Percentiles rank a stretch among this genome's conserved stretches.
Evolutionary conservation across 2,329 filamentous ascomycete species (phyloP).

Genomic region (Hypoxylon sp.): DNA sequence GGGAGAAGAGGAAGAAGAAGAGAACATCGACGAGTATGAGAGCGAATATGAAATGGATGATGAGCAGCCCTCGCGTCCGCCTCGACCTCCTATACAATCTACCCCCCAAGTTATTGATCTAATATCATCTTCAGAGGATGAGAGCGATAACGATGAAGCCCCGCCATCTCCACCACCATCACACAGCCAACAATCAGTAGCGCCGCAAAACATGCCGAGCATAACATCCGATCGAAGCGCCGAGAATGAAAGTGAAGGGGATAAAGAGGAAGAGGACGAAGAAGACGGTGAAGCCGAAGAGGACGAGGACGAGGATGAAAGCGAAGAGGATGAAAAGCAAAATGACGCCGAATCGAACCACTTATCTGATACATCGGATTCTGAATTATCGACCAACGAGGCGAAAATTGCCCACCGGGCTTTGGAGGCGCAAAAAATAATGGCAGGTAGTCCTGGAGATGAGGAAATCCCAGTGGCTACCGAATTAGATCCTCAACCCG

Average conservation of each 20-base stretch:
- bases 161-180: neutral
- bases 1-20: slow-evolving; percentile 35
- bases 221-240: too few relatives aligned
- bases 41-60: slow-evolving; percentile 37
- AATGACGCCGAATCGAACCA: slow-evolving; percentile 35
- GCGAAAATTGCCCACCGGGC: slow-evolving; percentile 6
- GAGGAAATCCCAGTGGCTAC: slow-evolving; percentile 2
- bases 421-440: slow-evolving; percentile 4
- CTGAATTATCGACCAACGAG: neutral
- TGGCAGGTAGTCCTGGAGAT: neutral
- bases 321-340: slow-evolving; percentile 37
- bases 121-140: slow-evolving; percentile 41
- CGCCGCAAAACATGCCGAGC: too few relatives aligned
- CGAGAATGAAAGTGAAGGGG: slow-evolving; percentile 16
- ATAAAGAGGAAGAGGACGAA: slow-evolving; percentile 22
- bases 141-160: slow-evolving; percentile 31
- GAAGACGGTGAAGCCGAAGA: slow-evolving; percentile 22
- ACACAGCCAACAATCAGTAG: neutral
- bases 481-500: slow-evolving; percentile 1
- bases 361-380: slow-evolving; percentile 7
- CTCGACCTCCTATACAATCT: slow-evolving; percentile 22
- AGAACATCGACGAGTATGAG: slow-evolving; percentile 30
- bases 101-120: slow-evolving; percentile 41
- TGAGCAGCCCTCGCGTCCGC: slow-evolving; percentile 22
- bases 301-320: slow-evolving; percentile 29